Evolutionary conservation across 495 filamentous ascomycete species (phyloP), one percentile per base, ranked within the genome.

Genomic region (Podospora australis): DNA sequence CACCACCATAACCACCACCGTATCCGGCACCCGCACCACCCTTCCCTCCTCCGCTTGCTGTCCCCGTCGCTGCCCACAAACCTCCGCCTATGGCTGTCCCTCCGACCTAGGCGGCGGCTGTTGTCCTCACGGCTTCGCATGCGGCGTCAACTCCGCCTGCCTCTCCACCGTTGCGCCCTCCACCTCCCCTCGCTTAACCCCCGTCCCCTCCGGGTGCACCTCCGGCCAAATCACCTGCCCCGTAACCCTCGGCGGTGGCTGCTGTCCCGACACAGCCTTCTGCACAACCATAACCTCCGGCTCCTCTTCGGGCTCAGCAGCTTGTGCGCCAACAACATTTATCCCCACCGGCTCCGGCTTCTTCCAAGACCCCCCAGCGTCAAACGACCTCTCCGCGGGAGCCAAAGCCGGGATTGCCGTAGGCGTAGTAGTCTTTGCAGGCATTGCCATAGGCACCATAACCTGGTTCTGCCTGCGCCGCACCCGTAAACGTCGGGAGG

Each of bases 161-260:
- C 22, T 68, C 5, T 42, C 34, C 19, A 62, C 66, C 14, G 29
- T 52, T 14, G 39, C 49, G 19, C 38, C 61, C 9, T 35, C 52
- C 11, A 39, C 64, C 7, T 49, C 62, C 7, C 19, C 50, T 1
- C 29, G 36, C 11, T 28, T 53, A 6, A 23, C 59, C 3, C 21
- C 55, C 21, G 65, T 68, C 17, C 69, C 67, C 5, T 50, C 67
- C 2, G 65, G 74, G 50, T 94, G 88, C 56, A 86, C 82, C 2
- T 81, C 79, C 1, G 82, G 84, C 6, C 88, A 85, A 64, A 85
- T 87, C 48, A 65, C 78, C 41, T 90, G 86, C 65, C 70, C 74
- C 2, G 78, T 78, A 1, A 73, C 77, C 42, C 80, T 86, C 48
- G 74, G 79, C 2, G 81, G 81, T 38, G 86, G 86, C 3, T 92